Percentiles rank a stretch among this genome's conserved stretches.
phyloP scores from a whole-genome alignment of 345 rosid genomes.

The Heritiera littoralis region DNA sequence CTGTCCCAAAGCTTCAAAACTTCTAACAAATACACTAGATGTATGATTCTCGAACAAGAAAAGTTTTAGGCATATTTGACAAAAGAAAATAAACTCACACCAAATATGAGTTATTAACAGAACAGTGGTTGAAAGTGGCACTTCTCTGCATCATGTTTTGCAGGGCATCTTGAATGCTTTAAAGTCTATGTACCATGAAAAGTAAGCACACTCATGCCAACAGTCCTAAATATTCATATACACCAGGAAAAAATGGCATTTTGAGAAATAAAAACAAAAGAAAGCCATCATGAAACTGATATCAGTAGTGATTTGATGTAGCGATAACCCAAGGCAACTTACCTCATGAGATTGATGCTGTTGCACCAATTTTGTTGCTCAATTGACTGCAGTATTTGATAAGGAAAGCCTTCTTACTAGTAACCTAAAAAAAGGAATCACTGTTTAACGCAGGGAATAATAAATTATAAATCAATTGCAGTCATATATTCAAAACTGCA shows the following conservation, averaged over 20 bases:
- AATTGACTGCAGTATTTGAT: slow-evolving; percentile 62
- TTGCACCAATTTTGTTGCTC: slow-evolving; percentile 68
- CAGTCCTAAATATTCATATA: neutral
- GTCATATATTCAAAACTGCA: slow-evolving; percentile 25
- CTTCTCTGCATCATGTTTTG: neutral
- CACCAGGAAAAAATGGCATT: too few relatives aligned
- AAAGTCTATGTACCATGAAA: too few relatives aligned
- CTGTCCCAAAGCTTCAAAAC: slow-evolving; percentile 4
- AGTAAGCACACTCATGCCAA: neutral
- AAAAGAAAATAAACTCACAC: slow-evolving; percentile 4
- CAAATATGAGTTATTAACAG: neutral
- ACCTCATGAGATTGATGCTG: slow-evolving; percentile 79
- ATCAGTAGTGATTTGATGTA: neutral
- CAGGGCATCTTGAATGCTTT: neutral
- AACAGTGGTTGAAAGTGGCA: neutral
- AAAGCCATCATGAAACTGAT: neutral
- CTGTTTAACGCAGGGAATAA: slow-evolving; percentile 31
- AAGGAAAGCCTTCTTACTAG: slow-evolving; percentile 81
- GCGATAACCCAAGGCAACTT: slow-evolving; percentile 16
- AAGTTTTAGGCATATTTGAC: neutral
- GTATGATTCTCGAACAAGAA: neutral
- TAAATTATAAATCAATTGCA: slow-evolving; percentile 13
- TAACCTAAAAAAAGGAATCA: slow-evolving; percentile 50
- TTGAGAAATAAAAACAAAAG: too few relatives aligned
- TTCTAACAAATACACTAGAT: neutral